These are phyloP conservation scores for Auricularia auricula-judae DNA, from an alignment of 768 basidiomycete species.

Conservation along the genomic window DNA sequence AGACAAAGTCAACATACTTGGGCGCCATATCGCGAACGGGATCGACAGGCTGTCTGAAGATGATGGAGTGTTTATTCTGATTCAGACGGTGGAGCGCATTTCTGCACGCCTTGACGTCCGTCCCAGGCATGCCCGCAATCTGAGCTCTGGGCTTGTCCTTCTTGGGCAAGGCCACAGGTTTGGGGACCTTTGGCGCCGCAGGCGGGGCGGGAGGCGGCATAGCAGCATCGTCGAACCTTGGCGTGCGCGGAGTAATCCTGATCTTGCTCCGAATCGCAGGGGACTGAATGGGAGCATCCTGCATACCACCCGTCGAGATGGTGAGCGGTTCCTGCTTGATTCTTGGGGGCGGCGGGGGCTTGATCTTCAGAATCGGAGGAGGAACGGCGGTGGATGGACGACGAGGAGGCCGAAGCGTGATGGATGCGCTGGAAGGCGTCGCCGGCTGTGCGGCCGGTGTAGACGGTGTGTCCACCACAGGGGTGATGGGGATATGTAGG, in stretches of 20 bases:
- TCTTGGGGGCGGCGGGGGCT: slow-evolving; percentile 31
- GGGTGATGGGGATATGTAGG: slow-evolving; percentile 60
- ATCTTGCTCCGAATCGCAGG: not conserved
- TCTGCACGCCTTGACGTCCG: slow-evolving; percentile 65
- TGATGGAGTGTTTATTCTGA: slow-evolving; percentile 54
- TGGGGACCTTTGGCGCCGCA: slow-evolving; percentile 17
- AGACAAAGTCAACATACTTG: slow-evolving; percentile 40
- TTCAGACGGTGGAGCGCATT: slow-evolving; percentile 73
- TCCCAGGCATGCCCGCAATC: slow-evolving; percentile 60
- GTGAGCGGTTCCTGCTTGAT: slow-evolving; percentile 8
- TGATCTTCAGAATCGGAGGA: slow-evolving; percentile 45
- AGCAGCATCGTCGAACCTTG: slow-evolving; percentile 4
- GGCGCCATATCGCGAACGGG: slow-evolving; percentile 87
- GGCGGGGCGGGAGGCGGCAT: slow-evolving; percentile 10
- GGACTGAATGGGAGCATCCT: slow-evolving; percentile 3
- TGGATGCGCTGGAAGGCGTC: slow-evolving; percentile 43
- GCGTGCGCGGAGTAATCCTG: slow-evolving; percentile 11
- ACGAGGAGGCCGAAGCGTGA: slow-evolving; percentile 3
- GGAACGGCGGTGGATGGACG: slow-evolving; percentile 9
- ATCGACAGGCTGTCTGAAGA: slow-evolving; percentile 89
- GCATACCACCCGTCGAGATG: slow-evolving; percentile 22
- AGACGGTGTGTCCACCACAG: slow-evolving; percentile 51
- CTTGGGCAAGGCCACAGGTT: slow-evolving; percentile 18
- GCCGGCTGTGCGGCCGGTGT: slow-evolving; percentile 23
- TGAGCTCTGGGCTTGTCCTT: slow-evolving; percentile 56